Evolutionary conservation across 805 yeast genomes (phyloP).

Genomic region (Ogataea glucozyma): DNA sequence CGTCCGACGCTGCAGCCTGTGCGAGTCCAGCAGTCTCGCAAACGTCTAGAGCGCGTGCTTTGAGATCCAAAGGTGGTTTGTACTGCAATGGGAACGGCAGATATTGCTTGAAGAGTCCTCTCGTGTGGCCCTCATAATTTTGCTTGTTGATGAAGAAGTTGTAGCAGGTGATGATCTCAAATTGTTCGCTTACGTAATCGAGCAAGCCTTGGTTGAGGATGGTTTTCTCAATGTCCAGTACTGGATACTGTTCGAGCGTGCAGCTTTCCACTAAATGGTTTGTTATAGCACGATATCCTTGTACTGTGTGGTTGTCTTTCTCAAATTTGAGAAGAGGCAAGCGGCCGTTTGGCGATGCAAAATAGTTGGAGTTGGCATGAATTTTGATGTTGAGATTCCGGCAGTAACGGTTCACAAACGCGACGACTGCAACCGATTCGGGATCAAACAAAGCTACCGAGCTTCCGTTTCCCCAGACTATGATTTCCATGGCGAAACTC

Average conservation of each 20-base stretch:
- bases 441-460: conserved; percentile 50
- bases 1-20: conserved; percentile 28
- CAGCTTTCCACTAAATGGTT: conserved; percentile 27
- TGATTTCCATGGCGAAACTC: conserved; percentile 24
- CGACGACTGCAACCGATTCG: conserved; percentile 48
- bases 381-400: conserved; percentile 35
- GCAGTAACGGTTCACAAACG: conserved; percentile 39
- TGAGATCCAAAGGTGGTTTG: conserved; percentile 56
- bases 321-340: conserved; percentile 55
- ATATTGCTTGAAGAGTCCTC: conserved; percentile 51
- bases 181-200: conserved; percentile 41
- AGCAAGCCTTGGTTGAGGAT: conserved; percentile 47
- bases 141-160: conserved; percentile 54
- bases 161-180: conserved; percentile 54
- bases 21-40: conserved; percentile 38
- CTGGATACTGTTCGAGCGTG: conserved; percentile 3
- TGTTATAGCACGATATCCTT: conserved; percentile 46
- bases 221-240: conserved; percentile 7
- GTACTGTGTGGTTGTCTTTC: conserved; percentile 24
- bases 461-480: conserved; percentile 47
- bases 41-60: conserved; percentile 32
- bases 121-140: conserved; percentile 62
- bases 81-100: conserved; percentile 78
- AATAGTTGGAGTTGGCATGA: conserved; percentile 60
- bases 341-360: conserved; percentile 47